Conservation (phyloP, 2,329 filamentous ascomycete genomes). For the Podosphaera xanthii region DNA sequence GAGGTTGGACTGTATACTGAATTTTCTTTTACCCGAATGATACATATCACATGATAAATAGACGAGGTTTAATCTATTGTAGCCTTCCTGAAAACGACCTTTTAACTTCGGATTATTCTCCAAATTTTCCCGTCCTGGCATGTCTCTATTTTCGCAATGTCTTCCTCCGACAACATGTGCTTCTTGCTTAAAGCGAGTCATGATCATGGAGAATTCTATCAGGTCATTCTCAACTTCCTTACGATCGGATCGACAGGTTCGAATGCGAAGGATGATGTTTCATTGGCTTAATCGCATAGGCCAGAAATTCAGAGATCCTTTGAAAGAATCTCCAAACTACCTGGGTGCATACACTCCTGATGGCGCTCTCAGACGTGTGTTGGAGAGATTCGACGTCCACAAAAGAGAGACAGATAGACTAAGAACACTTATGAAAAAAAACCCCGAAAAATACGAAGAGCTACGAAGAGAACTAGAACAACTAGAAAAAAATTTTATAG, state of each 20-base stretch:
- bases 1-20: no score
- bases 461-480: neutral
- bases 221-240: conserved; percentile 15
- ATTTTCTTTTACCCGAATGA: no score
- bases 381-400: conserved; percentile 2
- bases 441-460: neutral
- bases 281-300: conserved; percentile 15
- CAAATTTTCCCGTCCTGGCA: conserved; percentile 1
- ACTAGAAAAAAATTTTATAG: conserved; percentile 1
- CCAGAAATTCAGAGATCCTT: conserved; percentile 11
- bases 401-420: conserved; percentile 1
- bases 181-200: conserved; percentile 10
- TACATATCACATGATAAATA: no score
- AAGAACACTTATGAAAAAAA: neutral
- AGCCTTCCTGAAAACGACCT: no score
- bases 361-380: conserved; percentile 12
- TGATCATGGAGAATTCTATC: conserved; percentile 7
- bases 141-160: conserved; percentile 14
- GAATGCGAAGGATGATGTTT: conserved; percentile 7
- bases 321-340: conserved; percentile 15
- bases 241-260: conserved; percentile 10
- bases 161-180: conserved; percentile 4
- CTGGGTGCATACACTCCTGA: conserved; percentile 12
- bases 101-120: no score
- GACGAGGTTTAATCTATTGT: no score